A percentile compares a stretch with the other conserved stretches of the same genome.
Conservation (phyloP, 176 grass and related monocot species). For the Cymbopogon citratus region DNA sequence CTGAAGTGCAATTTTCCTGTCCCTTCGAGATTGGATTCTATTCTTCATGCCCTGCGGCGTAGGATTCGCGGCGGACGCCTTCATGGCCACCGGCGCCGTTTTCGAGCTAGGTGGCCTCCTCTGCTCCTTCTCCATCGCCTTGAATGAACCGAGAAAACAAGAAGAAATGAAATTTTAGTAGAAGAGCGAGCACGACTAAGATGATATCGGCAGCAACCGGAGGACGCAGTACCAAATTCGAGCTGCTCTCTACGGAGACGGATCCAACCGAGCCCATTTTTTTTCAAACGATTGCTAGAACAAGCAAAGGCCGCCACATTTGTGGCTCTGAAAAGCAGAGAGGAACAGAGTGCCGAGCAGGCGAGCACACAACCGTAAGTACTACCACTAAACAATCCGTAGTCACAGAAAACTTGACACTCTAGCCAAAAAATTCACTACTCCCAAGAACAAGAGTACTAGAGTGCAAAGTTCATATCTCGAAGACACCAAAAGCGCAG, state of each 20-base stretch:
- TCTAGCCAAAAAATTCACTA: neutral
- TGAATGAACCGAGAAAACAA: constrained; percentile 16
- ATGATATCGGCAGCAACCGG: neutral
- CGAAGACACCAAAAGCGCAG: constrained; percentile 21
- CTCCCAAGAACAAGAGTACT: neutral
- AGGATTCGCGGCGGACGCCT: neutral
- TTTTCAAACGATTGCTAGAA: constrained; percentile 24
- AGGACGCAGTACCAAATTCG: constrained; percentile 46
- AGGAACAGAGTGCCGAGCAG: neutral
- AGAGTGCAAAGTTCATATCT: neutral
- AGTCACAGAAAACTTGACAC: neutral
- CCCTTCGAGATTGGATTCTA: constrained; percentile 47
- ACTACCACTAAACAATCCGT: neutral
- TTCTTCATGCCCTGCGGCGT: constrained; percentile 9
- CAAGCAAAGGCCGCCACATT: constrained; percentile 18
- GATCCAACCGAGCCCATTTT: constrained; percentile 57
- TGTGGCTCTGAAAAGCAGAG: neutral
- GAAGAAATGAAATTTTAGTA: constrained; percentile 7
- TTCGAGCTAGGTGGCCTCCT: constrained; percentile 33
- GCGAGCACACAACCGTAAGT: neutral
- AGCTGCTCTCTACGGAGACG: constrained; percentile 32
- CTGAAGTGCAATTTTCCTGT: constrained; percentile 74
- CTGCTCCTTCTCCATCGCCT: constrained; percentile 62
- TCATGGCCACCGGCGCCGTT: constrained; percentile 37
- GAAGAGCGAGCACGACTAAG: neutral